Conservation (phyloP, 2,329 filamentous ascomycete species). For the Pyricularia pennisetigena region DNA sequence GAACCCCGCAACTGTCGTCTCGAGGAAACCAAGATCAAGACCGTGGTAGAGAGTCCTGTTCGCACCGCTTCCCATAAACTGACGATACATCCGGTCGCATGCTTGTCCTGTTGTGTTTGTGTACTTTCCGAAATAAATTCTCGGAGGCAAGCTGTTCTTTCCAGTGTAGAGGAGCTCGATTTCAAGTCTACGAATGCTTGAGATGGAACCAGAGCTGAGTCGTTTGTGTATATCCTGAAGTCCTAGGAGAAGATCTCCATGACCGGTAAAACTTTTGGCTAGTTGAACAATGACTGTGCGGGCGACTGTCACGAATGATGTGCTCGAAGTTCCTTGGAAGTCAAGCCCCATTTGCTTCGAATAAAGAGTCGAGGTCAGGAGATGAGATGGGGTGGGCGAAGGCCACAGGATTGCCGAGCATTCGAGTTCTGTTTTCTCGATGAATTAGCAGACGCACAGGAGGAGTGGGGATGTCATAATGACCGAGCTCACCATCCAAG, state of each 20-base stretch:
- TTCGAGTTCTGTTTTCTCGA: slow-evolving; percentile 32
- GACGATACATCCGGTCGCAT: slow-evolving; percentile 32
- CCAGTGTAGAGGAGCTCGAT: slow-evolving; percentile 40
- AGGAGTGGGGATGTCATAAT: background rate
- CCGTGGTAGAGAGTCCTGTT: slow-evolving; percentile 31
- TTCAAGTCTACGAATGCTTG: slow-evolving; percentile 36
- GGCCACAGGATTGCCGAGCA: slow-evolving; percentile 26
- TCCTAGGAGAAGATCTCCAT: slow-evolving; percentile 8
- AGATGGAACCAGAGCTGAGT: slow-evolving; percentile 24
- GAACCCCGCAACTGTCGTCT: slow-evolving; percentile 21
- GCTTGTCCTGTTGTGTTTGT: slow-evolving; percentile 28
- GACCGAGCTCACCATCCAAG: slow-evolving; percentile 34
- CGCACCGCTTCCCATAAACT: slow-evolving; percentile 17
- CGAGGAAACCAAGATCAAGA: slow-evolving; percentile 28
- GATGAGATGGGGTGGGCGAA: slow-evolving; percentile 18
- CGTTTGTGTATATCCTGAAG: slow-evolving; percentile 25
- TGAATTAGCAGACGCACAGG: background rate
- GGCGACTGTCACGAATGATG: background rate
- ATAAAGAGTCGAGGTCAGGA: slow-evolving; percentile 30
- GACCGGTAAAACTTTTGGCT: background rate
- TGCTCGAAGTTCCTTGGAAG: background rate
- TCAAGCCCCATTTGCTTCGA: slow-evolving; percentile 27
- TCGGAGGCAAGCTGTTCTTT: slow-evolving; percentile 28
- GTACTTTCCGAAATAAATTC: slow-evolving; percentile 30
- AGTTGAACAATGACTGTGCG: background rate